Base-by-base conservation (phyloP, 1,139 yeast genomes). In the Blastobotrys petasosporus region DNA sequence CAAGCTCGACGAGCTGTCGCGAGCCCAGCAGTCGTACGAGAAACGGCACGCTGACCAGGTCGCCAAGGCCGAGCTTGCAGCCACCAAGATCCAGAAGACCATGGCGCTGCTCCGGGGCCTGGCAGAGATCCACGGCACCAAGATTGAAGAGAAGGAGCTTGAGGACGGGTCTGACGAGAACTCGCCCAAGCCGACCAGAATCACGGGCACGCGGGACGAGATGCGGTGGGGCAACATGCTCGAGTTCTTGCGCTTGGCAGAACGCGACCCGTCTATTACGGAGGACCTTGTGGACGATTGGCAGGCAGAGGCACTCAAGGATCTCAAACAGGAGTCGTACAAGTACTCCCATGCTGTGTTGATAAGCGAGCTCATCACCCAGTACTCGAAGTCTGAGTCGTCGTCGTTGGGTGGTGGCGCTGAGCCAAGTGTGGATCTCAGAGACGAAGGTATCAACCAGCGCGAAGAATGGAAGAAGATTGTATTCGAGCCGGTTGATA, bases 261-360 rank as follows among this genome's bases (percentile, higher is more conserved):
- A 39, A 16, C 28, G n/a, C 34, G 43, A 47, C 38, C 33, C 36
- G 31, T 39, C 46, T 5, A 31, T 46, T n/a, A 42, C 48, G 9
- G 41, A 33, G 11, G 33, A 20, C 2, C 17, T 40, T 23, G 13
- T 45, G 29, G 32, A 25, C n/a, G 37, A 39, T 23, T 39, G 49
- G 47, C 44, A 46, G 25, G 13, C 25, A 4, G 36, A 40, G 16
- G 30, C 50, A 3, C 16, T 41, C 3, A 38, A 39, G 28, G 44
- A 46, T 2, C 28, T 53, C 8, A 42, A 47, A n/a, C 20, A 31
- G 20, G 48, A 40, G 12, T 30, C 37, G 2, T 37, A 37, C 28
- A 48, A 45, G 20, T 44, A 52, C 45, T 33, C 45, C 30, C 52
- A 49, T 35, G 48, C 56, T 10, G 34, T 39, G 25, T 47, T 53